These are phyloP conservation scores for Myxozyma sirexii DNA, from an alignment of 805 yeast genomes.

Conservation along the genomic window DNA sequence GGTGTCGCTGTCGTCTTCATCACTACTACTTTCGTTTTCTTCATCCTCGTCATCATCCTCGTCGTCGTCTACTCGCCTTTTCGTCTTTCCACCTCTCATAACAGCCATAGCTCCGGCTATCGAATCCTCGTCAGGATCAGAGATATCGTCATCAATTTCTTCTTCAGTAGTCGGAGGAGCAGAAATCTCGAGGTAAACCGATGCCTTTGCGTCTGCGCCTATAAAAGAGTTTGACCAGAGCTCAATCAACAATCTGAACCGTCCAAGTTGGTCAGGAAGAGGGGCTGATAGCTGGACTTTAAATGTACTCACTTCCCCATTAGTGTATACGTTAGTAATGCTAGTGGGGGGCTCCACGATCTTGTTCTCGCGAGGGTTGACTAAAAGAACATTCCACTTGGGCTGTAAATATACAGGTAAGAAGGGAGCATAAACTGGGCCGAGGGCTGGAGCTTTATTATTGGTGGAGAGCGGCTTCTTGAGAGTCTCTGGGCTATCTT, in stretches of 20 bases:
- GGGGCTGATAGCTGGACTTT: slow-evolving; percentile 74
- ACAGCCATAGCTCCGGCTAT: slow-evolving; percentile 75
- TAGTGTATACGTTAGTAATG: slow-evolving; percentile 58
- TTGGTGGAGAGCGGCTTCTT: slow-evolving; percentile 72
- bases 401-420: slow-evolving; percentile 61
- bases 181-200: slow-evolving; percentile 66
- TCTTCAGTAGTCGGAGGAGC: slow-evolving; percentile 51
- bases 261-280: slow-evolving; percentile 73
- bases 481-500: slow-evolving; percentile 64
- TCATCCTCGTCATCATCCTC: slow-evolving; percentile 63
- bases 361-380: slow-evolving; percentile 76
- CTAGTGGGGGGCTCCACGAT: slow-evolving; percentile 68
- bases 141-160: slow-evolving; percentile 32
- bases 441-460: slow-evolving; percentile 68
- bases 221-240: slow-evolving; percentile 76
- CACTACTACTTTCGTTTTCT: slow-evolving; percentile 46
- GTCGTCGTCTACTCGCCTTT: slow-evolving; percentile 39
- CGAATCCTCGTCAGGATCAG: slow-evolving; percentile 71
- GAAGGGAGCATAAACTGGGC: slow-evolving; percentile 69
- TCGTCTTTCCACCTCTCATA: slow-evolving; percentile 57
- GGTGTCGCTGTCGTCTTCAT: slow-evolving; percentile 34
- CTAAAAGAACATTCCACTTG: slow-evolving; percentile 70
- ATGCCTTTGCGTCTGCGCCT: slow-evolving; percentile 76
- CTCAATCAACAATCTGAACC: slow-evolving; percentile 66
- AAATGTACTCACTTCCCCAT: slow-evolving; percentile 68